A percentile compares a stretch with the other conserved stretches of the same genome.
These are phyloP conservation scores for Wickerhamomyces subpelliculosus DNA, from an alignment of 805 yeast species.

Conservation along the genomic window DNA sequence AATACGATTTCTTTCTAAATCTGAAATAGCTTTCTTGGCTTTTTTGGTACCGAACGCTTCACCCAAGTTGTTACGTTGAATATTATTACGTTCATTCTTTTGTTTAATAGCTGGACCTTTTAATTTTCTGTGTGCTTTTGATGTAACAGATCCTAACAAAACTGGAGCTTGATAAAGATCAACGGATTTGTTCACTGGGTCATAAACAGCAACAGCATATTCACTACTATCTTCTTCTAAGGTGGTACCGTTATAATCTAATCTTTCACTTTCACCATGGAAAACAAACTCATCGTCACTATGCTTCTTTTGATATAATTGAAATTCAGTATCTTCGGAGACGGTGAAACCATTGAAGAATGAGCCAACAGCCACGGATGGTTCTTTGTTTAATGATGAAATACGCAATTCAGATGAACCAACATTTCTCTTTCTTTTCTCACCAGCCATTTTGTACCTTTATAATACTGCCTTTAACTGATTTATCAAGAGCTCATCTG, in stretches of 20 bases:
- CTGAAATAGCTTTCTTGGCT: constrained; percentile 85
- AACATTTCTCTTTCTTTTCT: constrained; percentile 29
- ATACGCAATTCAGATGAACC: constrained; percentile 34
- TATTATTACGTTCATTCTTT: constrained; percentile 37
- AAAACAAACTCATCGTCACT: constrained; percentile 36
- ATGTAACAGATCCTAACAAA: constrained; percentile 52
- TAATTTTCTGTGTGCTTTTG: constrained; percentile 49
- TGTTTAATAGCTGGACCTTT: constrained; percentile 62
- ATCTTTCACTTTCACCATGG: constrained; percentile 71
- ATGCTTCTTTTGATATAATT: constrained; percentile 41
- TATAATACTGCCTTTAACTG: background rate
- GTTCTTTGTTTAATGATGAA: constrained; percentile 29
- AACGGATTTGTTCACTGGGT: constrained; percentile 54
- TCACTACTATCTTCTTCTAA: constrained; percentile 30
- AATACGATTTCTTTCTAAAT: constrained; percentile 73
- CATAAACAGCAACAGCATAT: constrained; percentile 75
- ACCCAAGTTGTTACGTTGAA: constrained; percentile 80
- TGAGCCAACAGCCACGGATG: constrained; percentile 54
- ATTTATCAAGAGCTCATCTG: constrained; percentile 1
- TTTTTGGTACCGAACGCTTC: constrained; percentile 96
- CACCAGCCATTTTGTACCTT: background rate
- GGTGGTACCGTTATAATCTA: constrained; percentile 63
- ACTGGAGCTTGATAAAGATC: constrained; percentile 62
- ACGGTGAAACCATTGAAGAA: constrained; percentile 72
- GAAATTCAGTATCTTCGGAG: constrained; percentile 52